Evolutionary conservation across 129 eudicot species (phyloP), one percentile per base, ranked within the genome.

Genomic region (Helianthus annuus): DNA sequence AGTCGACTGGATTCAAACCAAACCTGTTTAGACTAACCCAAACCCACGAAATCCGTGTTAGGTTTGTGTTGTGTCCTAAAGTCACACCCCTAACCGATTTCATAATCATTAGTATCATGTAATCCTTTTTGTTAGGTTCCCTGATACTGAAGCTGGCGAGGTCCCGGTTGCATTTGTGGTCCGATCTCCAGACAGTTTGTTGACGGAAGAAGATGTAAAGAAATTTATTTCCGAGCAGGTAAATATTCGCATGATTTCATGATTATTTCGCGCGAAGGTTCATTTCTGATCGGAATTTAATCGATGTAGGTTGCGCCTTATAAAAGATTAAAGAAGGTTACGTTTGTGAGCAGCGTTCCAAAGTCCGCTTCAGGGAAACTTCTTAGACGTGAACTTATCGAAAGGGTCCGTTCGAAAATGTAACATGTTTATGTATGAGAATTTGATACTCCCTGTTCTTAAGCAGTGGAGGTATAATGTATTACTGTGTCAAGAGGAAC

Each of bases 141-240:
- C 96, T n/a, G 95, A 93, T 85, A 87, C 84, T 48, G 98, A 93
- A 84, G 98, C 98, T 66, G 98, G 95, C 22, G 92, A 89, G 82
- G 98, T 89, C 76, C 95, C 95, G 40, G 72, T 83, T 83, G 96
- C 95, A 44, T 90, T 77, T 78, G 95, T 89, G 66, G 96, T 89
- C 79, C 82, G 88, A 36, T 84, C 92, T 42, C 88, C 92, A 45
- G 81, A 68, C 80, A 87, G 95, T 84, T 81, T 88, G 12, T 86
- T 89, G 57, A 84, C 89, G 0, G 95, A 93, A 81, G 84, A 80
- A 82, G 89, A 87, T 53, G 84, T 89, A 36, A 80, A 85, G 83
- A 89, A 84, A 70, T 93, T 93, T 61, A 84, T 89, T 3, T 82
- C 96, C 13, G 87, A 87, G 13, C 95, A 85, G 96, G 98, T 92